These are phyloP conservation scores for Rusavskia elegans DNA, from an alignment of 495 filamentous ascomycete genomes.

Conservation along the genomic window DNA sequence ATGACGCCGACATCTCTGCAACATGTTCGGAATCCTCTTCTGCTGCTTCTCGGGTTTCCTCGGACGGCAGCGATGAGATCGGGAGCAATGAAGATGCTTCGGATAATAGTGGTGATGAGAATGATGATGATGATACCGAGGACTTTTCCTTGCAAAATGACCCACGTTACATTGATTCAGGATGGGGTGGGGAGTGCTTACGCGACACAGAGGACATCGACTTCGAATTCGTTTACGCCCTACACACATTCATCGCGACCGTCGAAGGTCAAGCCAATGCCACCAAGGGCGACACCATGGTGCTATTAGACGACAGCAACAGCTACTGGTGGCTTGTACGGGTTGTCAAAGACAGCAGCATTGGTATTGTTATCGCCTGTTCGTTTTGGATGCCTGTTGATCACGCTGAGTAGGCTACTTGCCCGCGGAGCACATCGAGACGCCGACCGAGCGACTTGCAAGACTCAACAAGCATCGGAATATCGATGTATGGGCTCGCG, in stretches of 20 bases:
- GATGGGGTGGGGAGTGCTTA: constrained; percentile 69
- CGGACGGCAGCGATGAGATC: constrained; percentile 15
- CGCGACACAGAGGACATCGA: constrained; percentile 88
- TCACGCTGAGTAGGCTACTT: constrained; percentile 56
- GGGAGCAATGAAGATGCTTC: background rate
- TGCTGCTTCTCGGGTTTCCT: constrained; percentile 2
- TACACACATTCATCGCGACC: constrained; percentile 94
- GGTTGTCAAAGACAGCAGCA: constrained; percentile 92
- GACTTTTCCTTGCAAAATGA: constrained; percentile 32
- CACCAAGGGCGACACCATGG: constrained; percentile 97
- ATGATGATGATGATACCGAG: constrained; percentile 34
- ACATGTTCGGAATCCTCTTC: constrained; percentile 3
- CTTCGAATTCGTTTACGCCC: constrained; percentile 97
- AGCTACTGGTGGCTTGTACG: constrained; percentile 99
- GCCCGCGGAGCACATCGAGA: constrained; percentile 97
- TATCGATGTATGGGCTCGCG: constrained; percentile 56
- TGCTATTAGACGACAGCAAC: constrained; percentile 98
- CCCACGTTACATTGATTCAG: constrained; percentile 45
- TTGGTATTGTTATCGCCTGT: constrained; percentile 44
- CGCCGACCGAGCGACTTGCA: constrained; percentile 85
- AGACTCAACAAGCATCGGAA: constrained; percentile 96
- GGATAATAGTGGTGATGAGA: constrained; percentile 15
- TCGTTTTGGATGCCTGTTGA: background rate
- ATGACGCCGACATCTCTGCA: constrained; percentile 13
- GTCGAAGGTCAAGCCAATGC: constrained; percentile 98